phyloP scores from a whole-genome alignment of 1,284 basidiomycete species.

The Acaromyces ingoldii region DNA sequence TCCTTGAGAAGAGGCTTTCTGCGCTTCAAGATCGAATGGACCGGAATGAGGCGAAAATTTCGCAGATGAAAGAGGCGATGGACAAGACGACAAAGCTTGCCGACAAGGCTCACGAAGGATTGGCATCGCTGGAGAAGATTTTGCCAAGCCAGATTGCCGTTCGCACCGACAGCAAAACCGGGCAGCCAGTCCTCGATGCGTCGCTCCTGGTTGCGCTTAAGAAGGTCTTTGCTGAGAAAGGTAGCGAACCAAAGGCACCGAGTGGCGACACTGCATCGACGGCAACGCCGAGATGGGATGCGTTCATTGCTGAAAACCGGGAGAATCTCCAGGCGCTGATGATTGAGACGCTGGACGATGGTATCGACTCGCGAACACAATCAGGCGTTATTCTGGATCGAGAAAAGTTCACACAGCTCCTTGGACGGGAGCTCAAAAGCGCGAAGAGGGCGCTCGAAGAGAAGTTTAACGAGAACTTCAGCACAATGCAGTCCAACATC shows the following conservation, averaged over 20 bases:
- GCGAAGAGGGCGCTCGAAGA: constrained; percentile 40
- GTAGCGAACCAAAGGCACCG: not conserved
- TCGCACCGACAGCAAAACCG: constrained; percentile 39
- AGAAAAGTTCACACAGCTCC: constrained; percentile 40
- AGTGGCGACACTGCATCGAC: no score
- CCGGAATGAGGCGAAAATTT: not conserved
- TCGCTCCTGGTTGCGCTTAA: constrained; percentile 55
- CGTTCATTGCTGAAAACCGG: constrained; percentile 33
- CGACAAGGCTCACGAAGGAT: not conserved
- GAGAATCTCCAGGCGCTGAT: constrained; percentile 49
- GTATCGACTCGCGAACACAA: constrained; percentile 16
- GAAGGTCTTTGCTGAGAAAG: constrained; percentile 50
- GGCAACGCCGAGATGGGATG: not conserved
- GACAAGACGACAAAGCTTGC: constrained; percentile 1
- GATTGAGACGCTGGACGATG: constrained; percentile 41
- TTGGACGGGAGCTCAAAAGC: constrained; percentile 43
- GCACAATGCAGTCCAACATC: constrained; percentile 26
- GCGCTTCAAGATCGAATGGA: constrained; percentile 3
- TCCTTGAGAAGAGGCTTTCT: not conserved
- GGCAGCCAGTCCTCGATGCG: constrained; percentile 53
- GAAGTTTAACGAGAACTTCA: constrained; percentile 41
- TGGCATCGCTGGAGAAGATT: constrained; percentile 2
- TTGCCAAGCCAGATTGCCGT: constrained; percentile 54
- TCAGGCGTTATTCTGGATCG: constrained; percentile 43
- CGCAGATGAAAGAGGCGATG: not conserved